Evolutionary conservation across 108 stramenopile species (phyloP), one percentile per base, ranked within the genome.

Genomic region (Nitzschia putrida): DNA sequence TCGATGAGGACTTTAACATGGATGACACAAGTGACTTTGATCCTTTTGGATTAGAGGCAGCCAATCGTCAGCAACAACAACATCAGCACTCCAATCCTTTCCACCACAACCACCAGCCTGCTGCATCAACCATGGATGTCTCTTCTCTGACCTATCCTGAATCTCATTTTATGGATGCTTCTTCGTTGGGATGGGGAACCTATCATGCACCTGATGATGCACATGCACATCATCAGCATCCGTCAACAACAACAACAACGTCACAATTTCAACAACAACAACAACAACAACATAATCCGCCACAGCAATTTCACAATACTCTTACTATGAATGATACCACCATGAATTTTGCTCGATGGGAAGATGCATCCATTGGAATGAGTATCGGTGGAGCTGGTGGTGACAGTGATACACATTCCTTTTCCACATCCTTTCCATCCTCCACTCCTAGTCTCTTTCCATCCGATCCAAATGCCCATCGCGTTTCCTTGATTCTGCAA

Each of bases 401-500:
- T 4, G 29, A 34, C 29, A 34, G 29, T 34, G 29, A 34, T 49
- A 18, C 47, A 49, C 18, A 4, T 49, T 49, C 47, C 47, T 49
- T 49, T 18, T 49, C 14, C 47, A 16, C 47, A 49, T 18, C 47
- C 6, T 18, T 18, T 18, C 14, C 47, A 49, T 18, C 47, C 2
- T 18, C 47, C 2, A 4, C 47, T 5, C 18, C 14, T 5, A 18
- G 18, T 18, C 18, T 49, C 18, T 49, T 49, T 49, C 47, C n/a
- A 18, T 49, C 47, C 47, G 18, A 18, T 49, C 18, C 47, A 16
- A 2, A 49, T 2, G 29, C 29, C 6, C 14, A 49, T 49, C 14
- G n/a, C 3, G 21, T 66, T 9, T 53, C 65, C 37, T 37, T 73
- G 13, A 37, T 41, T 47, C 56, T 77, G 14, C 76, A 80, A 53